These are phyloP conservation scores for Fusarium newnesense DNA, from an alignment of 2,329 filamentous ascomycete species.

Conservation along the genomic window DNA sequence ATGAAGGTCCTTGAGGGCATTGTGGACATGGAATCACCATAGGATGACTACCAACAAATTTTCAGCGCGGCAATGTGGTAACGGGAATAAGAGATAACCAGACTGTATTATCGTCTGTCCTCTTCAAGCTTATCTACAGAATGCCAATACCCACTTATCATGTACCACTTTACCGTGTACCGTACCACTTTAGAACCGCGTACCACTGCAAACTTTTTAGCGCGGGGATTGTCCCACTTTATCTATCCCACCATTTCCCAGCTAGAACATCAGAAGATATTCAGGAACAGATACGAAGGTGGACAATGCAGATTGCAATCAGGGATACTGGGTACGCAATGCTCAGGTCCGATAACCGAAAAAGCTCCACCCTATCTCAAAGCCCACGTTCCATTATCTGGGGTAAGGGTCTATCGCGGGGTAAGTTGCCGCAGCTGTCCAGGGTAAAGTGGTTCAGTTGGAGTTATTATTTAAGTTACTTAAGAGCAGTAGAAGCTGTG, in stretches of 20 bases:
- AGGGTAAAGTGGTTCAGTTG: background rate
- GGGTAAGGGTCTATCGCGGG: background rate
- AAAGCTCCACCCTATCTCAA: background rate
- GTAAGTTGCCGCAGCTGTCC: rapidly evolving
- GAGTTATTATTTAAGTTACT: background rate
- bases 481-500: too few species aligned
- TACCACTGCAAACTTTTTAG: rapidly evolving
- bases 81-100: rapidly evolving
- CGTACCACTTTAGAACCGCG: background rate
- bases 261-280: rapidly evolving
- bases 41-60: background rate
- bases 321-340: too few species aligned
- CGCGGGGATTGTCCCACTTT: background rate
- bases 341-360: background rate
- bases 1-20: background rate
- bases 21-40: background rate
- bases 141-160: background rate
- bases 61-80: too few species aligned
- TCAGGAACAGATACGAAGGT: background rate
- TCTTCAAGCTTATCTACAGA: background rate
- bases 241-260: background rate
- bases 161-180: background rate
- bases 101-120: background rate
- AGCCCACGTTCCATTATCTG: background rate
- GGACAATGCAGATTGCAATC: background rate